Evolutionary conservation across 1,139 yeast genomes (phyloP), one percentile per base, ranked within the genome.

Genomic region (Casaregolazyma suthepensis): DNA sequence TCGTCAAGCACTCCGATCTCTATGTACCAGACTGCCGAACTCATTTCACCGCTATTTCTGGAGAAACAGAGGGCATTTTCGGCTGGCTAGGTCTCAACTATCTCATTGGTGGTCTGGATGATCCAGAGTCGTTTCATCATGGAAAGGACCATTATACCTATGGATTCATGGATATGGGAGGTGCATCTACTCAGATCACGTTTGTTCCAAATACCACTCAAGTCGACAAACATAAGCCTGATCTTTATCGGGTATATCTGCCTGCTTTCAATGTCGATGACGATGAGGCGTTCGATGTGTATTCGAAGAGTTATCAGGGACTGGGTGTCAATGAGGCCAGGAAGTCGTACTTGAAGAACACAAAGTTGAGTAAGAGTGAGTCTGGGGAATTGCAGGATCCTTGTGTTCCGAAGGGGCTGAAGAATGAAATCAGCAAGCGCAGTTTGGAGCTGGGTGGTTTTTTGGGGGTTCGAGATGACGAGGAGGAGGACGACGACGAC

Each of bases 141-240:
- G 81, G 47, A 15, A 75, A 76, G 52, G 72, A 74, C 53, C 83
- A 80, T 57, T 71, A 78, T 23, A 82, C 94, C 0, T 85, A 80
- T 61, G 96, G 96, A 1, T 74, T 87, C 40, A 68, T 88, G 56
- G 95, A 87, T 60, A 84, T 88, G 90, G 96, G 96, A 3, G 96
- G 96, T 0, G 94, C 94, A 0, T 85, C 93, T 1, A 84, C 95
- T 0, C 96, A 88, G 65, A 81, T 88, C 40, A 87, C 89, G 0
- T 87, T 86, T 66, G 86, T 81, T 59, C 94, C 95, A 0, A 79
- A 80, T 61, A 56, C 70, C 18, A 74, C 84, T 0, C 87, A 83
- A 58, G 71, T 74, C 13, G 71, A 68, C 5, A 80, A 79, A 54
- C 85, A 83, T 60, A 66, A 73, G 52, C 81, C 82, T 53, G 80